These are phyloP conservation scores for Spergularia bocconei DNA, from an alignment of 148 eudicot species.

Conservation along the genomic window DNA sequence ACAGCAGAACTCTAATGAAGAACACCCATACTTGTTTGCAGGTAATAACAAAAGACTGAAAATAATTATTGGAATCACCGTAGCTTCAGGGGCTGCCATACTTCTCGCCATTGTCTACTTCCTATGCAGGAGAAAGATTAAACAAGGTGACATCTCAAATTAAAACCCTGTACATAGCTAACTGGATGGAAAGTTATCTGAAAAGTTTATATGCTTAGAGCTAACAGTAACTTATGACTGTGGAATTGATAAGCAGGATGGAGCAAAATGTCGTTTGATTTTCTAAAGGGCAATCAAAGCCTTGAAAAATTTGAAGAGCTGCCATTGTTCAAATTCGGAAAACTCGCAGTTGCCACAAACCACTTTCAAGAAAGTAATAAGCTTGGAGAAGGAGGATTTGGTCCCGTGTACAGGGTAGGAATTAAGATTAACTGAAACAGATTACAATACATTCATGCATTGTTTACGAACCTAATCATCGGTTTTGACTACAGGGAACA, in stretches of 20 bases:
- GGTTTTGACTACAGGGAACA: conserved; percentile 32
- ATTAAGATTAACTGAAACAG: not conserved
- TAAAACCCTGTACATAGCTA: not conserved
- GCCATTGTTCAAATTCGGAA: conserved; percentile 26
- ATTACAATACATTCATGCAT: not conserved
- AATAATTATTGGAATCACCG: conserved; percentile 14
- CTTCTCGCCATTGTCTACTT: conserved; percentile 12
- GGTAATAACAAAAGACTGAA: conserved; percentile 16
- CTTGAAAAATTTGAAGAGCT: conserved; percentile 22
- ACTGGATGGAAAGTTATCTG: not conserved
- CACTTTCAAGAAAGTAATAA: conserved; percentile 29
- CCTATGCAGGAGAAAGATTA: conserved; percentile 15
- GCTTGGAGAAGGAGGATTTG: conserved; percentile 44
- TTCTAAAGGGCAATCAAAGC: conserved; percentile 12
- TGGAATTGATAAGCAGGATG: not conserved
- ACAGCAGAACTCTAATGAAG: too few species aligned
- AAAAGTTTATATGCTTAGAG: not conserved
- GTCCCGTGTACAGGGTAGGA: conserved; percentile 38
- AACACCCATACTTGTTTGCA: not conserved
- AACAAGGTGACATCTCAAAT: conserved; percentile 7
- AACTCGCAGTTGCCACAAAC: conserved; percentile 29
- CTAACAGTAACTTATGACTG: conserved; percentile 5
- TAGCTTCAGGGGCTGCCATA: conserved; percentile 1
- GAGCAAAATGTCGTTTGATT: not conserved
- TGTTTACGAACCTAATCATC: not conserved